Base-by-base conservation (phyloP, 164 flowering plant genomes). In the Piper longum region DNA sequence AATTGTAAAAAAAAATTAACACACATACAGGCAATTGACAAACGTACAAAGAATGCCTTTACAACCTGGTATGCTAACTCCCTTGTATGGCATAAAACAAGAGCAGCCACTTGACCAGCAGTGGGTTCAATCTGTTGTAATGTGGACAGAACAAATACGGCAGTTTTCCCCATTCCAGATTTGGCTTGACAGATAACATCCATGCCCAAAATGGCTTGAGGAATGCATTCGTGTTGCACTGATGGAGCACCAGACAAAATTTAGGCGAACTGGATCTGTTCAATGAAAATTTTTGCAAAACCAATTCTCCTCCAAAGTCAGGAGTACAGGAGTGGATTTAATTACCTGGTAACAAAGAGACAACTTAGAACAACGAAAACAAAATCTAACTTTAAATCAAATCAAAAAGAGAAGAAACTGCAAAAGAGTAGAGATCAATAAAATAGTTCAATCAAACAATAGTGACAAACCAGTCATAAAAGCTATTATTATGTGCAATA, bases 141-240 rank as follows among this genome's bases (percentile, higher is more conserved):
- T 41, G 90, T 77, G 9, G 97, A 93, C 4, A 93, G 78, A 68
- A 93, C 98, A 76, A 93, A 93, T 11, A 93, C 98, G 55, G 98
- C 98, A 62, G 98, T 93, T 72, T 93, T 93, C 8, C 98, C 98
- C 98, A 93, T 93, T 43, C 98, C 98, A 41, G 98, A 93, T 63
- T 93, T 93, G 0, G 98, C 98, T 85, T 93, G 98, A 66, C 98
- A 93, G 57, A 93, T 88, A 54, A 92, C 98, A 81, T 92, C 96
- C 98, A 92, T 92, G 57, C 98, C 98, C 75, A 92, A 69, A 40
- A 89, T 92, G 40, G 98, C 98, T 81, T 92, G 98, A 57, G 98
- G 98, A 55, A 92, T 92, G 73, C 98, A 92, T 61, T 92, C 98
- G 67, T 92, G 96, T 92, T 92, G 98, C 78, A 92, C 98, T 92